Conservation (phyloP, 2,329 filamentous ascomycete species). For the Kalmusia sp. region DNA sequence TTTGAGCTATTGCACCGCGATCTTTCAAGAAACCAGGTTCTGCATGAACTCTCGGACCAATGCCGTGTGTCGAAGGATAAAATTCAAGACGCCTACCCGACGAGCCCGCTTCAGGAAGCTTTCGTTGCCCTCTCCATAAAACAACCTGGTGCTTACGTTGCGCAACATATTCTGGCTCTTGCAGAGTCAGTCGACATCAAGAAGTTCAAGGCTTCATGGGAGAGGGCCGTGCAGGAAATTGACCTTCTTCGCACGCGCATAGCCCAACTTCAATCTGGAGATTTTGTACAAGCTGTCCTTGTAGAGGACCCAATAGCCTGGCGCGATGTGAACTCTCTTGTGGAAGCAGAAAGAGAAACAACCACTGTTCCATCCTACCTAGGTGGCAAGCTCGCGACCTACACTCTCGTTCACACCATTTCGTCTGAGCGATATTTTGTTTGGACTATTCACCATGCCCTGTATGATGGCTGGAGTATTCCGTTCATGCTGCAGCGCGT, state of each 20-base stretch:
- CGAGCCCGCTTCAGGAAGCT: conserved; percentile 53
- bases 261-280: conserved; percentile 33
- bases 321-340: conserved; percentile 27
- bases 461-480: conserved; percentile 51
- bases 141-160: conserved; percentile 57
- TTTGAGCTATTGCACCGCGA: conserved; percentile 29
- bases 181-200: conserved; percentile 46
- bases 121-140: conserved; percentile 57
- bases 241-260: conserved; percentile 58
- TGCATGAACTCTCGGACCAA: conserved; percentile 30
- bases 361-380: conserved; percentile 25
- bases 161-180: conserved; percentile 53
- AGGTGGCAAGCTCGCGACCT: conserved; percentile 33
- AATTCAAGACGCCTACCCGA: conserved; percentile 51
- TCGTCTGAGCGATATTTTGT: conserved; percentile 36
- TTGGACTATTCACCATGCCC: conserved; percentile 50
- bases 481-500: conserved; percentile 38
- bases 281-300: conserved; percentile 37
- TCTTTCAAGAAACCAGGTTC: conserved; percentile 17
- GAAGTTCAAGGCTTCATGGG: conserved; percentile 56
- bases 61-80: conserved; percentile 26
- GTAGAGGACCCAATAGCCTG: conserved; percentile 34
- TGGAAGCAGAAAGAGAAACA: conserved; percentile 23
- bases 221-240: conserved; percentile 51
- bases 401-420: conserved; percentile 31